A percentile compares a stretch with the other conserved stretches of the same genome.
These are phyloP conservation scores for Lactarius akahatsu DNA, from an alignment of 768 basidiomycete genomes.

Conservation along the genomic window DNA sequence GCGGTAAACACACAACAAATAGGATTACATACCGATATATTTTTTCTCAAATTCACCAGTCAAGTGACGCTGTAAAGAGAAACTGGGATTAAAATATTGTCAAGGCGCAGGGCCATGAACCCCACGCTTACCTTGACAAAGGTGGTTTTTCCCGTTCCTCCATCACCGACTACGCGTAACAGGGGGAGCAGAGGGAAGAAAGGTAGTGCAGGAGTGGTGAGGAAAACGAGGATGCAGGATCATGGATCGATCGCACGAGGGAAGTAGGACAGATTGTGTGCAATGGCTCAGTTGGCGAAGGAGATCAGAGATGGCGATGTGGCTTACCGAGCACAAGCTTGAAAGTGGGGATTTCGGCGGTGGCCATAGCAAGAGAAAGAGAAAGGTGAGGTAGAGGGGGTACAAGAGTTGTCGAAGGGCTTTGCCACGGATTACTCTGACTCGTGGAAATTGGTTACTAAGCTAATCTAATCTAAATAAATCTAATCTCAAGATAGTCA, in stretches of 20 bases:
- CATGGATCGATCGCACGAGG: constrained; percentile 55
- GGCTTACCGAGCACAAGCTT: constrained; percentile 95
- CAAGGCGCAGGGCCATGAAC: constrained; percentile 32
- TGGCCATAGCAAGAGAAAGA: constrained; percentile 47
- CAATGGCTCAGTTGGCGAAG: constrained; percentile 17
- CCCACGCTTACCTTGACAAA: constrained; percentile 82
- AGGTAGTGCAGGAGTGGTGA: constrained; percentile 25
- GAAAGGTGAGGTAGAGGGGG: constrained; percentile 31
- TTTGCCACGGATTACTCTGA: constrained; percentile 17
- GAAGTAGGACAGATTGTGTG: constrained; percentile 30
- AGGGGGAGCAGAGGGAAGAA: constrained; percentile 29
- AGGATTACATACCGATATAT: constrained; percentile 76
- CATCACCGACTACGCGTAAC: constrained; percentile 75
- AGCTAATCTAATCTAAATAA: not conserved
- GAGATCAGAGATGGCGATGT: constrained; percentile 24
- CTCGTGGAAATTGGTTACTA: constrained; percentile 27
- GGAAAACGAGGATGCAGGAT: constrained; percentile 23
- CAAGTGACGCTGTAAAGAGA: constrained; percentile 76
- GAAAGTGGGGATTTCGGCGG: constrained; percentile 73
- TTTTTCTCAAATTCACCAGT: constrained; percentile 99
- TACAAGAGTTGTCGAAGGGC: constrained; percentile 1
- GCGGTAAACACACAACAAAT: constrained; percentile 6
- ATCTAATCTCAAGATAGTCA: not conserved
- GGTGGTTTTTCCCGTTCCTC: constrained; percentile 97
- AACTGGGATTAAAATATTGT: constrained; percentile 58